Conservation (phyloP, 768 basidiomycete species). For the Tricholomella constricta region DNA sequence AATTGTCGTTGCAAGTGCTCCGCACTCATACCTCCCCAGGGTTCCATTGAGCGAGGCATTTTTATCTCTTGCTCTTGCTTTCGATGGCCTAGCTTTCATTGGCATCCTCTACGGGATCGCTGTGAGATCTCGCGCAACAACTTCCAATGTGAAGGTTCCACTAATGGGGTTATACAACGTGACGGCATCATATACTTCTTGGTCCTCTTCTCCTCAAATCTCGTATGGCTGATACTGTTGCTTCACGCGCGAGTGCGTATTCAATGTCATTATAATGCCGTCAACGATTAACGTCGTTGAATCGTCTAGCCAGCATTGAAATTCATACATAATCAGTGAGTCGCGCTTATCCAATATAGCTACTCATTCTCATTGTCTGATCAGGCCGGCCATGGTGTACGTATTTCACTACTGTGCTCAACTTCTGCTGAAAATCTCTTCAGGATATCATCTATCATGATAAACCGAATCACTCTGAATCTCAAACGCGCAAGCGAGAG, state of each 20-base stretch:
- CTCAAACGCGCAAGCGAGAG: conserved; percentile 13
- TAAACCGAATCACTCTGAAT: conserved; percentile 21
- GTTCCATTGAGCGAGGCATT: conserved; percentile 10
- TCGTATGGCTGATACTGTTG: conserved; percentile 19
- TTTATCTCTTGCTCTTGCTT: conserved; percentile 20
- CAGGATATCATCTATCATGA: conserved; percentile 22
- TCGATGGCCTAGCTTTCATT: conserved; percentile 19
- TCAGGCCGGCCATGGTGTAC: conserved; percentile 11
- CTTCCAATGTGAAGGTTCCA: background rate
- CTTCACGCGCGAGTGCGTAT: conserved; percentile 16
- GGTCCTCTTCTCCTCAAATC: conserved; percentile 22
- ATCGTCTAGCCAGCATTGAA: conserved; percentile 1
- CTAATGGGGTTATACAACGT: conserved; percentile 12
- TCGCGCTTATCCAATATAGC: background rate
- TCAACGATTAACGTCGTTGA: background rate
- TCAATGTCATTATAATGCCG: background rate
- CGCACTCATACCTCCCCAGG: background rate
- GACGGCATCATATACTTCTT: conserved; percentile 23
- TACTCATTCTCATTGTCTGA: background rate
- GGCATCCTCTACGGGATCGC: conserved; percentile 10
- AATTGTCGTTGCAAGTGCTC: background rate
- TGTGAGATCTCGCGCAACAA: background rate
- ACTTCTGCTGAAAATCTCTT: background rate
- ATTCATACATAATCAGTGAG: conserved; percentile 13
- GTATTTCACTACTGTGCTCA: background rate